Evolutionary conservation across 1,284 basidiomycete genomes (phyloP).

Genomic region (Ustilago trichophora): DNA sequence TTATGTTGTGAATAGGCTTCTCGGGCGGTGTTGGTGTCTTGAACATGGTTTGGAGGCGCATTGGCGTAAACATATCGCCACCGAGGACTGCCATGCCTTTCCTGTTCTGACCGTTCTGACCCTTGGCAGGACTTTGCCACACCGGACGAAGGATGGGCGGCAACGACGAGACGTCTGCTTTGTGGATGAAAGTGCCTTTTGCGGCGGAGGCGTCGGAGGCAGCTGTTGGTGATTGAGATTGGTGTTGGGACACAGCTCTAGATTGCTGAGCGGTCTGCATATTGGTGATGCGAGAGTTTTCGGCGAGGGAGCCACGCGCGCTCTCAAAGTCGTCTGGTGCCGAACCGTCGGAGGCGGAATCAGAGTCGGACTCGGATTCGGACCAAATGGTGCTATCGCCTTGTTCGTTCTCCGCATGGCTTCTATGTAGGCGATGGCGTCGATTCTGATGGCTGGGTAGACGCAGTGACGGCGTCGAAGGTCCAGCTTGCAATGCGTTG

Average conservation of each 20-base stretch:
- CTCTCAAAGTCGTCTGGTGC: constrained; percentile 42
- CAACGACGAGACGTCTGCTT: constrained; percentile 53
- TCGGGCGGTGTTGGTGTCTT: constrained; percentile 51
- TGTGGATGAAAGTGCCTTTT: constrained; percentile 60
- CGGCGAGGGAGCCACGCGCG: constrained; percentile 34
- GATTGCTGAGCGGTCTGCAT: constrained; percentile 23
- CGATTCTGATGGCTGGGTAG: constrained; percentile 34
- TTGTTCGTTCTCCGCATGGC: constrained; percentile 25
- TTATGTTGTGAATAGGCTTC: constrained; percentile 26
- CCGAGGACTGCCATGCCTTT: constrained; percentile 46
- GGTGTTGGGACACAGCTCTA: constrained; percentile 9
- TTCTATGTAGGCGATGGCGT: constrained; percentile 5
- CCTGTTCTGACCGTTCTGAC: constrained; percentile 13
- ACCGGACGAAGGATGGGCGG: constrained; percentile 59
- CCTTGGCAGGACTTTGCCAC: constrained; percentile 53
- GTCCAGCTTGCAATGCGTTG: constrained; percentile 21
- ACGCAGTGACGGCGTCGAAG: constrained; percentile 39
- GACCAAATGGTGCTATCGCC: constrained; percentile 43
- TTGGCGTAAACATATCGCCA: constrained; percentile 63
- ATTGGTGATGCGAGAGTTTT: constrained; percentile 39
- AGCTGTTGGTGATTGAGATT: constrained; percentile 12
- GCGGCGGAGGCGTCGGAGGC: constrained; percentile 25
- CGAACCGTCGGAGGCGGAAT: constrained; percentile 17
- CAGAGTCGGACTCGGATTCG: constrained; percentile 28
- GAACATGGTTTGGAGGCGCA: constrained; percentile 62